Conservation (phyloP, 192 early-diverging fungal species). For the Coemansia sp. region DNA sequence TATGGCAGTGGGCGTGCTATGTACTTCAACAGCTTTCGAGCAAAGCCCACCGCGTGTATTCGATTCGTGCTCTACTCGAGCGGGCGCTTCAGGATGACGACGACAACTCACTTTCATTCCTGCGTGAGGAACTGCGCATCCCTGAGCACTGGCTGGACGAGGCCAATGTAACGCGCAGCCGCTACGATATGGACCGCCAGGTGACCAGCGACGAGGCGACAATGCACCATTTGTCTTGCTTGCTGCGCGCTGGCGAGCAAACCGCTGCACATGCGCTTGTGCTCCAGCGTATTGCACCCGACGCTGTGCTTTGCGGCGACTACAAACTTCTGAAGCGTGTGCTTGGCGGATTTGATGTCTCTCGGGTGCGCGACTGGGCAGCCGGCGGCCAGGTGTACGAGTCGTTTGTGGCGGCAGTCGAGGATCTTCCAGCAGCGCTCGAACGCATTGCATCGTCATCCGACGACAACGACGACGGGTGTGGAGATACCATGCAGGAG, state of each 20-base stretch:
- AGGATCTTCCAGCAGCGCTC: slow-evolving; percentile 34
- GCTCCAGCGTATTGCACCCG: slow-evolving; percentile 59
- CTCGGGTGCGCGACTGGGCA: slow-evolving; percentile 21
- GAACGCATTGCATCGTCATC: slow-evolving; percentile 18
- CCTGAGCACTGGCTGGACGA: slow-evolving; percentile 60
- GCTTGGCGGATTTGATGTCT: slow-evolving; percentile 40
- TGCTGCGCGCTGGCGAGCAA: slow-evolving; percentile 51
- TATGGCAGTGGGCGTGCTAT: slow-evolving; percentile 86
- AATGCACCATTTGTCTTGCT: slow-evolving; percentile 35
- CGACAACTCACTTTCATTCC: slow-evolving; percentile 54
- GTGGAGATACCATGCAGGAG: slow-evolving; percentile 6
- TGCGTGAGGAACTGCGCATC: slow-evolving; percentile 59
- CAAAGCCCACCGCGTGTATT: slow-evolving; percentile 35
- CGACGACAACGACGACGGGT: neutral
- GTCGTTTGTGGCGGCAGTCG: slow-evolving; percentile 31
- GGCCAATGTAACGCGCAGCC: slow-evolving; percentile 50
- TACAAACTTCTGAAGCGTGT: slow-evolving; percentile 38
- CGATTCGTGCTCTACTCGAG: slow-evolving; percentile 47
- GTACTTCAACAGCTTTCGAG: slow-evolving; percentile 67
- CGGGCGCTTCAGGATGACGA: slow-evolving; percentile 22
- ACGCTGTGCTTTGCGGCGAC: slow-evolving; percentile 55
- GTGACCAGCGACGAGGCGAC: slow-evolving; percentile 13
- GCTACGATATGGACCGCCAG: slow-evolving; percentile 49
- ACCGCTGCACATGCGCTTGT: slow-evolving; percentile 55
- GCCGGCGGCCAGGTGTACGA: slow-evolving; percentile 36